phyloP scores from a whole-genome alignment of 1,284 basidiomycete species.

The Cryptococcus maquisensis region DNA sequence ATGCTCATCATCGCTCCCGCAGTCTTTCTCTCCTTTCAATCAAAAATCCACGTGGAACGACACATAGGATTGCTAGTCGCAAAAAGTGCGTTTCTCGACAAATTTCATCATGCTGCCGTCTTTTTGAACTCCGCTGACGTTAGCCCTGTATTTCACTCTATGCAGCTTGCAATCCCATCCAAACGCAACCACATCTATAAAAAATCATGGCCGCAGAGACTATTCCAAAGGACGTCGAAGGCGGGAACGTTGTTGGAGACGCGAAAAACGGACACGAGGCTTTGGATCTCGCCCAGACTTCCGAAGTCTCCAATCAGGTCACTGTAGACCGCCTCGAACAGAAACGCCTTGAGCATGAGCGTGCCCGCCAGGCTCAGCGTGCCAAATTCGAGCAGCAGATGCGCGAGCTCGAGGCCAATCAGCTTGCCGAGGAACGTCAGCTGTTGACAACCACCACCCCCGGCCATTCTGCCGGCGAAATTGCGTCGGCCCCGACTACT shows the following conservation, averaged over 20 bases:
- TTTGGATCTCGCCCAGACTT: conserved; percentile 32
- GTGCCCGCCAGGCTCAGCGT: conserved; percentile 75
- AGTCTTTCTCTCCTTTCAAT: not conserved
- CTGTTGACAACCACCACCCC: conserved; percentile 51
- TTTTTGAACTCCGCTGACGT: not conserved
- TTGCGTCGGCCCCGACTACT: conserved; percentile 41
- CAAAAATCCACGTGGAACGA: not conserved
- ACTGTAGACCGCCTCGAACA: conserved; percentile 66
- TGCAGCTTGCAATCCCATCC: conserved; percentile 11
- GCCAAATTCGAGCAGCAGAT: conserved; percentile 91
- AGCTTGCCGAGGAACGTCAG: conserved; percentile 65
- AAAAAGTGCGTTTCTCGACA: not conserved
- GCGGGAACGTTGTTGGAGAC: conserved; percentile 12
- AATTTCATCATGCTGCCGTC: not conserved
- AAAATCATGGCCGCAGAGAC: conserved; percentile 35
- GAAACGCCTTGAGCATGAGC: conserved; percentile 83
- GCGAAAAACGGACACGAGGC: conserved; percentile 35
- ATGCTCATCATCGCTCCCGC: too few relatives aligned
- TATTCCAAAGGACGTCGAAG: conserved; percentile 19
- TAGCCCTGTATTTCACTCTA: not conserved
- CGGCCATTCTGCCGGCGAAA: conserved; percentile 15
- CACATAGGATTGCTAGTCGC: not conserved
- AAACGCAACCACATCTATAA: not conserved
- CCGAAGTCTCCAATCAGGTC: conserved; percentile 13
- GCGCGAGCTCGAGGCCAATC: conserved; percentile 83